Evolutionary conservation across 768 basidiomycete species (phyloP).

Genomic region (Amanita phalloides): DNA sequence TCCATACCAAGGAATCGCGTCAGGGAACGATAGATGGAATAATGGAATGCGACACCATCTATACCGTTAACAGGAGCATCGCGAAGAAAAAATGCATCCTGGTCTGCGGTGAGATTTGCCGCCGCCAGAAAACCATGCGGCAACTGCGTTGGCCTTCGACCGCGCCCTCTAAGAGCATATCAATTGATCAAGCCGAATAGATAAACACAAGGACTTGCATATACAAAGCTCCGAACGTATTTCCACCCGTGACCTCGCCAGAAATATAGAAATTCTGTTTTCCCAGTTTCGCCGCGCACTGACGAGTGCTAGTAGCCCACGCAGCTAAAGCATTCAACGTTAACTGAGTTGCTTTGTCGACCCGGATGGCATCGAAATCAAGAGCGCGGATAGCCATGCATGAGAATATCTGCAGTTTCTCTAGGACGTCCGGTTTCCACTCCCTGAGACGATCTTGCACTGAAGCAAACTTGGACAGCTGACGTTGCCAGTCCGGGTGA

Average conservation of each 20-base stretch:
- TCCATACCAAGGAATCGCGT: constrained; percentile 92
- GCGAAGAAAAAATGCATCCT: constrained; percentile 75
- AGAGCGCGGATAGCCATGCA: constrained; percentile 84
- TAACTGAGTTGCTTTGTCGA: constrained; percentile 91
- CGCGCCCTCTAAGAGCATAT: constrained; percentile 58
- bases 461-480: constrained; percentile 90
- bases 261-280: constrained; percentile 88
- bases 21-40: constrained; percentile 83
- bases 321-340: constrained; percentile 69
- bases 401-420: constrained; percentile 65
- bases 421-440: constrained; percentile 76
- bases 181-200: not conserved
- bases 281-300: constrained; percentile 58
- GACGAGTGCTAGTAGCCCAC: constrained; percentile 67
- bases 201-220: constrained; percentile 35
- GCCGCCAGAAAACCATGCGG: constrained; percentile 63
- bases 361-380: constrained; percentile 89
- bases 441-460: constrained; percentile 94
- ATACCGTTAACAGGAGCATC: constrained; percentile 47
- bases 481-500: constrained; percentile 88
- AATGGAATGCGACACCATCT: constrained; percentile 85
- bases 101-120: constrained; percentile 47
- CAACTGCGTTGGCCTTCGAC: constrained; percentile 64
- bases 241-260: constrained; percentile 92
- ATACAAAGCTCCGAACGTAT: constrained; percentile 82